phyloP scores from a whole-genome alignment of 2,329 filamentous ascomycete genomes.

The Raffaelea arxii region DNA sequence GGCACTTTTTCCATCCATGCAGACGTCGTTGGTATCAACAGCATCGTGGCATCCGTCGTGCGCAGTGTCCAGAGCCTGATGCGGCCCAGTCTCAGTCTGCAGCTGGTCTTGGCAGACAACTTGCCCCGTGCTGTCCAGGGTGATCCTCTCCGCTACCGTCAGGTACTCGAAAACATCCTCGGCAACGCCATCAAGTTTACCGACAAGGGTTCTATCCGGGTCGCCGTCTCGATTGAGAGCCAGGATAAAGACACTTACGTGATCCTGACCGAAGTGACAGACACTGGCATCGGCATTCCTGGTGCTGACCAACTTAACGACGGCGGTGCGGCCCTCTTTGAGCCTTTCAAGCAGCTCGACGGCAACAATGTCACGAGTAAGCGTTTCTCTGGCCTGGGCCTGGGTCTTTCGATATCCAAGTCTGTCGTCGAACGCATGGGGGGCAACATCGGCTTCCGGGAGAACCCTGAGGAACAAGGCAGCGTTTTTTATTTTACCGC shows the following conservation, averaged over 20 bases:
- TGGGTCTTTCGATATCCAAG: conserved; percentile 91
- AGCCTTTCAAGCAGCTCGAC: conserved; percentile 96
- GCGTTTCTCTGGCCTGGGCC: conserved; percentile 88
- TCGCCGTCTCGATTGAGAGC: conserved; percentile 28
- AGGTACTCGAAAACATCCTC: conserved; percentile 53
- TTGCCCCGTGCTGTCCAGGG: conserved; percentile 42
- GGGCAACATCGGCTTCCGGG: conserved; percentile 84
- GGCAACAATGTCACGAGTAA: conserved; percentile 71
- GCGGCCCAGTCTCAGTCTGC: conserved; percentile 35
- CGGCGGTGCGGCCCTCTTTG: conserved; percentile 48
- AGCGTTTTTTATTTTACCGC: conserved; percentile 90
- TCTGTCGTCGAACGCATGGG: conserved; percentile 92
- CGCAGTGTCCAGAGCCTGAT: conserved; percentile 35
- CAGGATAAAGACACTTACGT: conserved; percentile 32
- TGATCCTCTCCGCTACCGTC: conserved; percentile 50
- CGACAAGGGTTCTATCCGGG: conserved; percentile 39
- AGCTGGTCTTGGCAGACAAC: conserved; percentile 30
- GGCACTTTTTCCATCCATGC: conserved; percentile 48
- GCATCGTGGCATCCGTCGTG: conserved; percentile 36
- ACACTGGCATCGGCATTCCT: conserved; percentile 75
- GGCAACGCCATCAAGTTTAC: conserved; percentile 55
- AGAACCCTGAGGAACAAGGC: conserved; percentile 76
- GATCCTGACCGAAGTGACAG: conserved; percentile 54
- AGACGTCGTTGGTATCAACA: conserved; percentile 38
- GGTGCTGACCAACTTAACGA: conserved; percentile 18